phyloP scores from a whole-genome alignment of 306 rosid genomes.

The Trifolium repens region DNA sequence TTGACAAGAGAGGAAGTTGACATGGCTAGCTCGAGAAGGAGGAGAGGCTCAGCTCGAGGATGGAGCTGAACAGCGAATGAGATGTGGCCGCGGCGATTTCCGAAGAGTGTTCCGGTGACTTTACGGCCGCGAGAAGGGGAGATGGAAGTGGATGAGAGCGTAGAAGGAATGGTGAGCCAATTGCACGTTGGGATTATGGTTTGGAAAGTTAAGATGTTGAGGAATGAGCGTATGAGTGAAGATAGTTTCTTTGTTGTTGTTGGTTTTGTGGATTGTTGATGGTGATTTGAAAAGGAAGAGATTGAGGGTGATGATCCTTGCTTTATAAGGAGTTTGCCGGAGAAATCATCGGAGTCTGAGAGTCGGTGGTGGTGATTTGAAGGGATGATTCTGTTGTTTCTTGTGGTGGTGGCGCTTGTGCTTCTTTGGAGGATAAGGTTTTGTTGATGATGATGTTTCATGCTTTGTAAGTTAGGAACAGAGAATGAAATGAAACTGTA shows the following conservation, averaged over 20 bases:
- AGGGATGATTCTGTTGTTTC: slow-evolving; percentile 54
- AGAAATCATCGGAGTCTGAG: slow-evolving; percentile 40
- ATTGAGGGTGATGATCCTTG: slow-evolving; percentile 47
- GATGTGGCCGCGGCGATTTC: slow-evolving; percentile 84
- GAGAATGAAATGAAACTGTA: background rate
- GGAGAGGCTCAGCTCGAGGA: slow-evolving; percentile 67
- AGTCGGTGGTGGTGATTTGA: slow-evolving; percentile 33
- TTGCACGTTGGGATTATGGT: slow-evolving; percentile 61
- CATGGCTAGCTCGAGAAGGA: slow-evolving; percentile 77
- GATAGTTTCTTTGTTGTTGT: slow-evolving; percentile 48
- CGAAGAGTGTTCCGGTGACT: slow-evolving; percentile 93
- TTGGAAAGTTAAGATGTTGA: slow-evolving; percentile 67
- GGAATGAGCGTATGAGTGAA: slow-evolving; percentile 63
- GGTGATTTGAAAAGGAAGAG: slow-evolving; percentile 13
- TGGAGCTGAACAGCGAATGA: slow-evolving; percentile 89
- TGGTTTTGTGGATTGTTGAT: slow-evolving; percentile 23
- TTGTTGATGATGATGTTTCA: slow-evolving; percentile 56
- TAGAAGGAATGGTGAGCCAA: slow-evolving; percentile 70
- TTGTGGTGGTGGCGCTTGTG: slow-evolving; percentile 47
- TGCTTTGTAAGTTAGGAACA: slow-evolving; percentile 28
- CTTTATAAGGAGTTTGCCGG: slow-evolving; percentile 55
- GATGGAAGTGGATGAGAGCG: slow-evolving; percentile 46
- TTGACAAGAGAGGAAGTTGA: slow-evolving; percentile 78
- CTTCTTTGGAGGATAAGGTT: slow-evolving; percentile 58
- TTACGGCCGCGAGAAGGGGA: slow-evolving; percentile 62